Conservation (phyloP, 768 basidiomycete species). For the Hericium rajendrae region DNA sequence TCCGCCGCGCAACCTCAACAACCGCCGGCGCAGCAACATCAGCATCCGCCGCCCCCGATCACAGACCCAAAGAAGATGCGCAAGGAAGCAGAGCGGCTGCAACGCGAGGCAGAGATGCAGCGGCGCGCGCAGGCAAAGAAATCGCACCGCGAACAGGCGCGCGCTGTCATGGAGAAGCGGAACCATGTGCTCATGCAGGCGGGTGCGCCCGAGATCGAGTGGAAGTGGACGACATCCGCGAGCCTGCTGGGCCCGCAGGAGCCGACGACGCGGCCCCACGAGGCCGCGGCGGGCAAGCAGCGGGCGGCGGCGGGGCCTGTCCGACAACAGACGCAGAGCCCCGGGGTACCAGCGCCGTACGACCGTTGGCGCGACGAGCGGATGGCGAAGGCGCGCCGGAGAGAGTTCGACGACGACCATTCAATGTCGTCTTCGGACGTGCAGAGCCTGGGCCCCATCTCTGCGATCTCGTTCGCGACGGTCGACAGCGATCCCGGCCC, state of each 20-base stretch:
- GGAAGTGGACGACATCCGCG: slow-evolving; percentile 37
- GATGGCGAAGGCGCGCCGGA: slow-evolving; percentile 64
- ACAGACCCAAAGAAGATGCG: slow-evolving; percentile 66
- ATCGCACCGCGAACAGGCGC: slow-evolving; percentile 76
- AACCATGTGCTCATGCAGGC: slow-evolving; percentile 60
- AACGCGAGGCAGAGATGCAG: slow-evolving; percentile 77
- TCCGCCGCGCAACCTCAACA: slow-evolving; percentile 30
- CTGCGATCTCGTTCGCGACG: slow-evolving; percentile 71
- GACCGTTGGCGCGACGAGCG: slow-evolving; percentile 45
- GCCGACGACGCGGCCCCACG: slow-evolving; percentile 1
- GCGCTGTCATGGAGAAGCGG: slow-evolving; percentile 89
- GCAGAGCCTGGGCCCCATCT: slow-evolving; percentile 64
- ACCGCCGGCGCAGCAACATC: slow-evolving; percentile 18
- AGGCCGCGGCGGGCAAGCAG: slow-evolving; percentile 10
- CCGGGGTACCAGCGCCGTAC: neutral
- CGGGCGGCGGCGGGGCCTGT: slow-evolving; percentile 51
- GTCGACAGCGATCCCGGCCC: slow-evolving; percentile 86
- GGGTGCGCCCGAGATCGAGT: slow-evolving; percentile 44
- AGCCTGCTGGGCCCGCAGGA: slow-evolving; percentile 23
- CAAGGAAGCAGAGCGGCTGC: slow-evolving; percentile 72
- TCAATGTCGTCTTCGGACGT: slow-evolving; percentile 87
- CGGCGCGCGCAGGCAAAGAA: slow-evolving; percentile 68
- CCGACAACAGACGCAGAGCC: slow-evolving; percentile 40
- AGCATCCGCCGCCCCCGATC: slow-evolving; percentile 27
- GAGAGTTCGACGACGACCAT: slow-evolving; percentile 84